A percentile compares a stretch with the other conserved stretches of the same genome.
These are phyloP conservation scores for Debaryomyces udenii DNA, from an alignment of 1,139 yeast species.

Conservation along the genomic window DNA sequence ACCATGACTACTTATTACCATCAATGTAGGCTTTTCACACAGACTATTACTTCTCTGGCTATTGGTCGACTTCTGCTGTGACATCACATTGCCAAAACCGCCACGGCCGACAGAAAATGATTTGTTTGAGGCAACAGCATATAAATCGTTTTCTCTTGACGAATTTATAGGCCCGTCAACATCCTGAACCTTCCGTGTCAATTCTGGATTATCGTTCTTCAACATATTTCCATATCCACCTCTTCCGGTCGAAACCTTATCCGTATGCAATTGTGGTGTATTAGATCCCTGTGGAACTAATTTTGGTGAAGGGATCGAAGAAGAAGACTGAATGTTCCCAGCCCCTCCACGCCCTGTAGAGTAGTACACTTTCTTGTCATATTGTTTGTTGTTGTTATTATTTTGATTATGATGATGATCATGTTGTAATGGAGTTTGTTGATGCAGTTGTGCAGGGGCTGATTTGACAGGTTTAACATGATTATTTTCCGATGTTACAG, in stretches of 20 bases:
- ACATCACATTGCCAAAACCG: constrained; percentile 51
- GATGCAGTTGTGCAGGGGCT: constrained; percentile 6
- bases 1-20: constrained; percentile 31
- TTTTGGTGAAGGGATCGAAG: constrained; percentile 53
- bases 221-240: constrained; percentile 86
- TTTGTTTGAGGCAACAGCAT: constrained; percentile 41
- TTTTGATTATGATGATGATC: constrained; percentile 9
- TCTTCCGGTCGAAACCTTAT: constrained; percentile 71
- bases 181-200: constrained; percentile 70
- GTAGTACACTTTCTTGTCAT: constrained; percentile 41
- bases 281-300: constrained; percentile 63
- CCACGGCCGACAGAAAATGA: constrained; percentile 51
- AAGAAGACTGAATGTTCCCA: constrained; percentile 62
- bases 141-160: constrained; percentile 30
- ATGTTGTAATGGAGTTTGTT: constrained; percentile 4
- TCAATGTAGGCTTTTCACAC: constrained; percentile 18
- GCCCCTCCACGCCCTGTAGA: constrained; percentile 87
- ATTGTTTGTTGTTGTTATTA: constrained; percentile 8
- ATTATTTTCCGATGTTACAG: constrained; percentile 24
- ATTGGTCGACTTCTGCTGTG: constrained; percentile 17
- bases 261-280: constrained; percentile 62
- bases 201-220: constrained; percentile 60
- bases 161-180: constrained; percentile 45
- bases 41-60: constrained; percentile 15
- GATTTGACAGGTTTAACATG: constrained; percentile 16